These are phyloP conservation scores for Saccharomycopsis crataegensis DNA, from an alignment of 1,139 yeast species.

Conservation along the genomic window DNA sequence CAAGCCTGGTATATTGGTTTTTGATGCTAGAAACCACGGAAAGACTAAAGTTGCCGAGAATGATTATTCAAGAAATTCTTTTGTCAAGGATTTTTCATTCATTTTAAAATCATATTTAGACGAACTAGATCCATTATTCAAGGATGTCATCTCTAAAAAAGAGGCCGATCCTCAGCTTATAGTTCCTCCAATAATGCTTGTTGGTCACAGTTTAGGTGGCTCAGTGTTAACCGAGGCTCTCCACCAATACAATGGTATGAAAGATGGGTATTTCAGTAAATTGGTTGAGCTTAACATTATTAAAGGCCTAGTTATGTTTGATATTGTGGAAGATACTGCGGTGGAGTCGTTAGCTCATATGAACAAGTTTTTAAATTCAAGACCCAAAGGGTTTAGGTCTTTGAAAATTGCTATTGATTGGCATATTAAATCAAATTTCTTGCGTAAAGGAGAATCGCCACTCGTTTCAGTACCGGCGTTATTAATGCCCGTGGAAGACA, in stretches of 20 bases:
- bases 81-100: constrained; percentile 50
- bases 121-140: constrained; percentile 21
- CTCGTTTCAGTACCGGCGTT: constrained; percentile 69
- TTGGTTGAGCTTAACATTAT: constrained; percentile 25
- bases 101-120: constrained; percentile 37
- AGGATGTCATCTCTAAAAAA: constrained; percentile 18
- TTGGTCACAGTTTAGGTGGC: constrained; percentile 95
- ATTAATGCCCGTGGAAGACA: constrained; percentile 26
- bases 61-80: constrained; percentile 43
- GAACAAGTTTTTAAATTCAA: constrained; percentile 49
- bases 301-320: constrained; percentile 69
- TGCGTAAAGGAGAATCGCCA: constrained; percentile 59
- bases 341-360: constrained; percentile 58
- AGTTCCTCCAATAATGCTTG: constrained; percentile 39
- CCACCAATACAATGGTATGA: constrained; percentile 7
- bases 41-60: constrained; percentile 30
- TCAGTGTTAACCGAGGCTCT: constrained; percentile 58
- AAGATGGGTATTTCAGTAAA: not conserved
- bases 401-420: constrained; percentile 66
- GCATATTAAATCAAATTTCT: constrained; percentile 50
- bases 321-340: constrained; percentile 93
- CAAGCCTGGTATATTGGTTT: constrained; percentile 54
- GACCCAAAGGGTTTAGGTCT: constrained; percentile 54
- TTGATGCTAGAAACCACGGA: constrained; percentile 87
- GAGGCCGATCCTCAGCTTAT: constrained; percentile 22